phyloP scores from a whole-genome alignment of 768 basidiomycete genomes.

The Neoboletus magnificus region DNA sequence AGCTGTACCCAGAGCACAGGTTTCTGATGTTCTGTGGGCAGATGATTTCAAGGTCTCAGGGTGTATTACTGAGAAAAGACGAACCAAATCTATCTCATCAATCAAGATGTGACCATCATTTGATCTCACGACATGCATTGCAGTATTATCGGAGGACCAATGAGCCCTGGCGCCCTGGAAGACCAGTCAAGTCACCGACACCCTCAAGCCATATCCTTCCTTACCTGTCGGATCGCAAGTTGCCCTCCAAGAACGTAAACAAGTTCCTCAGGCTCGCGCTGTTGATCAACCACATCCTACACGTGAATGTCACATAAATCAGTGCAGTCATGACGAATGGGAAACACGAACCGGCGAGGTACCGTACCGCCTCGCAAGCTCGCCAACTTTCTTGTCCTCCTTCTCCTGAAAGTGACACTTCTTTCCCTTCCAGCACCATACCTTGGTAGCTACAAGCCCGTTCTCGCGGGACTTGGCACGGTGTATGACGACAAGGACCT shows the following conservation, averaged over 20 bases:
- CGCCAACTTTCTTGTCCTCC: slow-evolving; percentile 65
- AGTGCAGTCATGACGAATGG: not conserved
- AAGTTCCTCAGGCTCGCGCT: slow-evolving; percentile 60
- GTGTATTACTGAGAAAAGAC: slow-evolving; percentile 2
- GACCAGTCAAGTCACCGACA: slow-evolving; percentile 4
- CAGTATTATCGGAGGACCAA: slow-evolving; percentile 77
- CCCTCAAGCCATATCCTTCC: slow-evolving; percentile 2
- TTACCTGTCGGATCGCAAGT: slow-evolving; percentile 73
- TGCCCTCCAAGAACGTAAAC: slow-evolving; percentile 64
- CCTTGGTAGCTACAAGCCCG: slow-evolving; percentile 62
- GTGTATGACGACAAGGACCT: slow-evolving; percentile 66
- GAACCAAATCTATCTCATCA: slow-evolving; percentile 71
- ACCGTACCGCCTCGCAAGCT: slow-evolving; percentile 71
- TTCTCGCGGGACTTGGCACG: slow-evolving; percentile 62
- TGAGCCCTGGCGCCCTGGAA: slow-evolving; percentile 63
- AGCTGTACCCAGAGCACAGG: slow-evolving; percentile 83
- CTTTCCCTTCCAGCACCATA: slow-evolving; percentile 79
- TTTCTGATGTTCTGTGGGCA: slow-evolving; percentile 52
- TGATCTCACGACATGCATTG: slow-evolving; percentile 73
- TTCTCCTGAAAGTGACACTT: slow-evolving; percentile 48
- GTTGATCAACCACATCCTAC: slow-evolving; percentile 49
- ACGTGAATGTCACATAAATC: not conserved
- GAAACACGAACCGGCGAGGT: slow-evolving; percentile 50
- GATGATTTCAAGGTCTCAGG: slow-evolving; percentile 2
- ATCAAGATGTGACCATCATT: slow-evolving; percentile 50